A percentile compares a stretch with the other conserved stretches of the same genome.
These are phyloP conservation scores for Xylariaceae sp. DNA, from an alignment of 2,329 filamentous ascomycete genomes.

Conservation along the genomic window DNA sequence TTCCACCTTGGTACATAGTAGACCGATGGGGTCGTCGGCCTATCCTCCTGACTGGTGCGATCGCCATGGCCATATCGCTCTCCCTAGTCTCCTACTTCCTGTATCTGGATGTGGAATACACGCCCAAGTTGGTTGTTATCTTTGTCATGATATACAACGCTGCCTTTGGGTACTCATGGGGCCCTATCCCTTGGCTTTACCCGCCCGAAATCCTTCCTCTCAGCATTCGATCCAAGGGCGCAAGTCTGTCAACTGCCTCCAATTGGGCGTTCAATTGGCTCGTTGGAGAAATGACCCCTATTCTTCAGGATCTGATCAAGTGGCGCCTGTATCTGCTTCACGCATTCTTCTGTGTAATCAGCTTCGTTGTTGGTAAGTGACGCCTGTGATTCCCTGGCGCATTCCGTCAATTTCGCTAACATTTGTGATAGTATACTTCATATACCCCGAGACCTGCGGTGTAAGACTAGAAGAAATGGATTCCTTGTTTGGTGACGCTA, in stretches of 20 bases:
- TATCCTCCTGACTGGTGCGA: conserved; percentile 82
- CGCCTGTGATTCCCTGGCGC: no score
- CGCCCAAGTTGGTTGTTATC: conserved; percentile 78
- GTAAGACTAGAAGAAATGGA: conserved; percentile 97
- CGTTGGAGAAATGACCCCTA: conserved; percentile 89
- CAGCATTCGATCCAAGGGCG: conserved; percentile 94
- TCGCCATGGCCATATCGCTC: conserved; percentile 83
- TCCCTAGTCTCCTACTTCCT: conserved; percentile 94
- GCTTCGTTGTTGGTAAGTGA: conserved; percentile 88
- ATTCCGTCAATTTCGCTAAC: conserved; percentile 19
- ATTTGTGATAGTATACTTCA: conserved; percentile 71
- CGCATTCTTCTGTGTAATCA: conserved; percentile 92
- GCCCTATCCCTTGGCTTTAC: conserved; percentile 96
- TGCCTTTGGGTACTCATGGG: conserved; percentile 91
- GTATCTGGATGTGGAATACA: conserved; percentile 73
- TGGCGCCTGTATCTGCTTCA: conserved; percentile 95
- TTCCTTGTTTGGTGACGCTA: conserved; percentile 86
- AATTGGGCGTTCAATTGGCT: conserved; percentile 99
- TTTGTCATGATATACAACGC: conserved; percentile 99
- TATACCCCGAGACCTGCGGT: conserved; percentile 95
- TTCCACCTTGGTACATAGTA: conserved; percentile 95
- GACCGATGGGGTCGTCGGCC: conserved; percentile 85
- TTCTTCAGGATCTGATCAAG: conserved; percentile 84
- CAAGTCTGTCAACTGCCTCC: conserved; percentile 88
- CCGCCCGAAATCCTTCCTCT: conserved; percentile 96